phyloP scores from a whole-genome alignment of 2,329 filamentous ascomycete genomes.

The Knoxdaviesia proteae region DNA sequence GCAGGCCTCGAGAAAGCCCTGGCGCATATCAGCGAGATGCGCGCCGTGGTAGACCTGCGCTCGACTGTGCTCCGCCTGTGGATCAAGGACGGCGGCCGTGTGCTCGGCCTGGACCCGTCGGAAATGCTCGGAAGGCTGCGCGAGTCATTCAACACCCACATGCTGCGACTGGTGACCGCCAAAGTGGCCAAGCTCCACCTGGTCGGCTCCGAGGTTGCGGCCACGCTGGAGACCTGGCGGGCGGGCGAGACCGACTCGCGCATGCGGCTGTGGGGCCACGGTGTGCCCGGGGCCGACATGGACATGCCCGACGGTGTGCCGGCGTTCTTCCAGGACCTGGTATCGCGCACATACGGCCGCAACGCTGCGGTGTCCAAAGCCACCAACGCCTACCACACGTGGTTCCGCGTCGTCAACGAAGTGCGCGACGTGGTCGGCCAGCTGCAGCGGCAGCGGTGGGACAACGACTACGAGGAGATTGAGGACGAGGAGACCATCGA shows the following conservation, averaged over 20 bases:
- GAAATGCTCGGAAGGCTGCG: conserved; percentile 50
- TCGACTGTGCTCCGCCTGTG: conserved; percentile 53
- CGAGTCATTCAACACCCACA: conserved; percentile 44
- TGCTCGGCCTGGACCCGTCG: conserved; percentile 44
- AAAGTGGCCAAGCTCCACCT: conserved; percentile 43
- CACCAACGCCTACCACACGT: conserved; percentile 44
- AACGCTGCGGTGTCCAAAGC: conserved; percentile 44
- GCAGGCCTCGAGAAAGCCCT: conserved; percentile 41
- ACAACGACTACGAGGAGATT: conserved; percentile 52
- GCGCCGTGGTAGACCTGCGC: conserved; percentile 46
- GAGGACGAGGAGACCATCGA: conserved; percentile 55
- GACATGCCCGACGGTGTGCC: conserved; percentile 45
- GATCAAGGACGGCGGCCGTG: conserved; percentile 46
- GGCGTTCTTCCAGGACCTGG: conserved; percentile 46
- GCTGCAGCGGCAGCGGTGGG: conserved; percentile 50
- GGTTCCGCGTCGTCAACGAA: conserved; percentile 53
- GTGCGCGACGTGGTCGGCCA: conserved; percentile 41
- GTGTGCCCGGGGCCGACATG: conserved; percentile 34
- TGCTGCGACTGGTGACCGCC: conserved; percentile 39
- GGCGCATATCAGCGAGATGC: conserved; percentile 40
- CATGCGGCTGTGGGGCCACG: conserved; percentile 43
- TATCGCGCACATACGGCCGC: conserved; percentile 51
- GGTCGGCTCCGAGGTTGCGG: conserved; percentile 43
- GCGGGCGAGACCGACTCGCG: conserved; percentile 26
- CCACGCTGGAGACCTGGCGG: conserved; percentile 39